Conservation (phyloP, 2,329 filamentous ascomycete species). For the Gaeumannomyces sp. region DNA sequence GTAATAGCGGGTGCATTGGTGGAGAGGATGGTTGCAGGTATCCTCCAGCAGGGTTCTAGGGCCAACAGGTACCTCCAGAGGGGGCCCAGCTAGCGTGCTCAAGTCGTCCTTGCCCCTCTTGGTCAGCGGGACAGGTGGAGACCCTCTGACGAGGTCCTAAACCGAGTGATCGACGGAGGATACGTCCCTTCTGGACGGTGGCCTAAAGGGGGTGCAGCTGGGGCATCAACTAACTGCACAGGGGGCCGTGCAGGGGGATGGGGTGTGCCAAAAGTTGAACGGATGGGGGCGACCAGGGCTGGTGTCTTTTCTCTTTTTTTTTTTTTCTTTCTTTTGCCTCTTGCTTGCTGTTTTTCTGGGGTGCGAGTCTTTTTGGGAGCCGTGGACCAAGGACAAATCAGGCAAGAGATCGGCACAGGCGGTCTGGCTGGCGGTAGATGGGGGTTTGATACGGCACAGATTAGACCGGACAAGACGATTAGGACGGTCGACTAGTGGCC, state of each 20-base stretch:
- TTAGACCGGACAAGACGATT: background rate
- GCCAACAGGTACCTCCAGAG: slow-evolving; percentile 4
- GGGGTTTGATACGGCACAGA: background rate
- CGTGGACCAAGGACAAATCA: slow-evolving; percentile 5
- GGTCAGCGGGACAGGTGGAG: slow-evolving; percentile 9
- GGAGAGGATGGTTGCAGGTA: background rate
- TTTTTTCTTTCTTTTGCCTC: too few relatives aligned
- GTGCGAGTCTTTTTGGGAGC: slow-evolving; percentile 3
- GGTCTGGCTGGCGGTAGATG: slow-evolving; percentile 4
- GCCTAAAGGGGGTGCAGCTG: slow-evolving; percentile 6
- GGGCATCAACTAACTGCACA: background rate
- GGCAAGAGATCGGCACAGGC: slow-evolving; percentile 8
- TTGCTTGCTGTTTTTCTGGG: background rate
- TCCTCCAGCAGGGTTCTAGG: slow-evolving; percentile 2
- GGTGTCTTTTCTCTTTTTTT: background rate
- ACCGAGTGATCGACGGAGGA: slow-evolving; percentile 8
- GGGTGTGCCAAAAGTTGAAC: slow-evolving; percentile 4
- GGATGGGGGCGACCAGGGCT: slow-evolving; percentile 6
- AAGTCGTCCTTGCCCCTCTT: slow-evolving; percentile 8
- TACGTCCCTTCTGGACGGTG: slow-evolving; percentile 4
- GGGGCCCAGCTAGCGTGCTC: background rate
- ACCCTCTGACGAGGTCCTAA: slow-evolving; percentile 9
- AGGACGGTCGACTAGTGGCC: background rate
- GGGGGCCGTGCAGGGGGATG: slow-evolving; percentile 4
- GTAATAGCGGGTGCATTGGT: too few relatives aligned